phyloP scores from a whole-genome alignment of 192 early-diverging fungal genomes.

The Chytriomyces confervae region DNA sequence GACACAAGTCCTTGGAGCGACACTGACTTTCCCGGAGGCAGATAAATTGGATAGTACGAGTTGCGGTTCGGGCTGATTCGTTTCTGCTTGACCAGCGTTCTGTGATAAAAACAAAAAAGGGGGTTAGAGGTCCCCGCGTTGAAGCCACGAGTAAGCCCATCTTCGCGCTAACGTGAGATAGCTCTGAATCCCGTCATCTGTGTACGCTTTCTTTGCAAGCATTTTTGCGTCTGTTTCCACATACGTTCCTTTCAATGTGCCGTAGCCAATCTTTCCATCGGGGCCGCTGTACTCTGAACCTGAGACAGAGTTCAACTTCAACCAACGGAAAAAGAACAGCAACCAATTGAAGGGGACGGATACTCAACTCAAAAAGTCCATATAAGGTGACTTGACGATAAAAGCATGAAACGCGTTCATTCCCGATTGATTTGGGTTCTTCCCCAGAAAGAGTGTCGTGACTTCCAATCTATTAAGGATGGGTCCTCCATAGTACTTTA shows the following conservation, averaged over 20 bases:
- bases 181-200: neutral
- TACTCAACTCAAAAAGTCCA: neutral
- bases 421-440: neutral
- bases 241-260: neutral
- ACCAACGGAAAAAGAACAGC: neutral
- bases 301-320: neutral
- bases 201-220: neutral
- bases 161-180: no score
- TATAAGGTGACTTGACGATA: neutral
- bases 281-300: neutral
- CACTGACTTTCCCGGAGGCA: neutral
- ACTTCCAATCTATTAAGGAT: constrained; percentile 25
- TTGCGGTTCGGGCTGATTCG: constrained; percentile 38
- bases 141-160: neutral
- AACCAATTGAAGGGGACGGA: no score
- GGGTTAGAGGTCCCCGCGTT: neutral
- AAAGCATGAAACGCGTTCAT: neutral
- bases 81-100: neutral
- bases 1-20: neutral
- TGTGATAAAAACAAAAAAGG: neutral
- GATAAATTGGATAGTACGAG: constrained; percentile 42
- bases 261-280: neutral
- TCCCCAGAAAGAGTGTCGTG: constrained; percentile 1
- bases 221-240: neutral
- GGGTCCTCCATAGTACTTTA: constrained; percentile 30